A percentile compares a stretch with the other conserved stretches of the same genome.
These are phyloP conservation scores for Ophiostoma himal-ulmi DNA, from an alignment of 2,329 filamentous ascomycete genomes.

Conservation along the genomic window DNA sequence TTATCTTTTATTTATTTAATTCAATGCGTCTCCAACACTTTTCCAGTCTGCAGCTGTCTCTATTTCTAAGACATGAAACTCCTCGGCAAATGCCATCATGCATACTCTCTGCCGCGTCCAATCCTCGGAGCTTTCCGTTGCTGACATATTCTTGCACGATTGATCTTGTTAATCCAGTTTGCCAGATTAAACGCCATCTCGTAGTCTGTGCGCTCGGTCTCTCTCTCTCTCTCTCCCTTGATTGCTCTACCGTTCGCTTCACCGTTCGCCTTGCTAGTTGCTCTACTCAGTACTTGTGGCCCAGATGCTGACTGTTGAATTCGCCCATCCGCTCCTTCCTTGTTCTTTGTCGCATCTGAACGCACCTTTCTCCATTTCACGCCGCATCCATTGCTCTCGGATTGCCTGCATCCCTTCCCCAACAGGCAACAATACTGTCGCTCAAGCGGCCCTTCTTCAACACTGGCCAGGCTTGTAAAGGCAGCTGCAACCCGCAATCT, in stretches of 20 bases:
- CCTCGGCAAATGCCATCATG: background rate
- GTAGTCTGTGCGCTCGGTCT: slow-evolving; percentile 2
- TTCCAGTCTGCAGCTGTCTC: no score
- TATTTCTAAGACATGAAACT: background rate
- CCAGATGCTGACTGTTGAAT: background rate
- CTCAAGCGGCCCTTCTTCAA: background rate
- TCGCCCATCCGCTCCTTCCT: background rate
- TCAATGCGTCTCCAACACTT: no score
- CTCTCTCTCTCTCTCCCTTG: background rate
- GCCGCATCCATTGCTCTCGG: background rate
- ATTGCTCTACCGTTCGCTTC: background rate
- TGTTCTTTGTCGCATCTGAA: background rate
- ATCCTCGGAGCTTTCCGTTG: background rate
- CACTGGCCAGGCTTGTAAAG: background rate
- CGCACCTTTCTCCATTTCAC: background rate
- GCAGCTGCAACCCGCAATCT: background rate
- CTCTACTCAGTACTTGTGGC: background rate
- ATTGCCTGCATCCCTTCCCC: background rate
- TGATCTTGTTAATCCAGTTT: background rate
- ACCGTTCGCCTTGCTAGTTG: background rate
- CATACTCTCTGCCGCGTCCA: background rate
- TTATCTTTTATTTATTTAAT: no score
- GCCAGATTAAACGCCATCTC: background rate
- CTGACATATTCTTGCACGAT: background rate
- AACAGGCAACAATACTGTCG: background rate